Conservation (phyloP, 192 early-diverging fungal species). For the Coemansia sp. region DNA sequence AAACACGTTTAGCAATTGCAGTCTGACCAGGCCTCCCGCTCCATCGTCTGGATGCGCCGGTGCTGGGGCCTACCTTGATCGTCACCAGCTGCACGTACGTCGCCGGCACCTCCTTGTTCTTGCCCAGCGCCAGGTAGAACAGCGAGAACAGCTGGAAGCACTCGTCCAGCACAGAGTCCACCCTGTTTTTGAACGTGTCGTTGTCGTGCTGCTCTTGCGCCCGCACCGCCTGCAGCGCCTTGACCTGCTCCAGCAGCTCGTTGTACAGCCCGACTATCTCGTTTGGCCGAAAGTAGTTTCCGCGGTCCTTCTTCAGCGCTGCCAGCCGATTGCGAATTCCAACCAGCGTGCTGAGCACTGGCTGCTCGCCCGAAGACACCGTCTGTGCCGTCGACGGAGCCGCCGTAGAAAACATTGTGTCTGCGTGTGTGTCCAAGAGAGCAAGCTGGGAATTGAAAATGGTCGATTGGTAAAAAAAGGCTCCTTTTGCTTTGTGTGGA, state of each 20-base stretch:
- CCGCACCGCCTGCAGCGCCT: slow-evolving; percentile 45
- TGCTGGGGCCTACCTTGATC: slow-evolving; percentile 51
- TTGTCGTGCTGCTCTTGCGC: slow-evolving; percentile 50
- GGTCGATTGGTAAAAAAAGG: too few relatives aligned
- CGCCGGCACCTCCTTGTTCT: slow-evolving; percentile 72
- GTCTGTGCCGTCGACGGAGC: slow-evolving; percentile 7
- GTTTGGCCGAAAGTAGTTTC: slow-evolving; percentile 61
- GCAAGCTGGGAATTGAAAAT: neutral
- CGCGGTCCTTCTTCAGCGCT: slow-evolving; percentile 71
- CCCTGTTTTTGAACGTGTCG: slow-evolving; percentile 55
- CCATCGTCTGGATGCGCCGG: neutral
- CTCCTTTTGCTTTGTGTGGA: neutral
- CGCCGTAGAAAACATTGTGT: slow-evolving; percentile 44
- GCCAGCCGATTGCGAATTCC: slow-evolving; percentile 67
- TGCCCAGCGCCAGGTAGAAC: slow-evolving; percentile 73
- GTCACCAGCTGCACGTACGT: slow-evolving; percentile 73
- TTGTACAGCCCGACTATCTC: slow-evolving; percentile 61
- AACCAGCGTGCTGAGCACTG: slow-evolving; percentile 63
- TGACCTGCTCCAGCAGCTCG: slow-evolving; percentile 54
- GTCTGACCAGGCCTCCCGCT: neutral
- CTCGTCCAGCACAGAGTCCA: slow-evolving; percentile 71
- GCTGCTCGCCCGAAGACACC: slow-evolving; percentile 52
- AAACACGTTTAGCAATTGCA: neutral
- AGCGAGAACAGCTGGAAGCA: slow-evolving; percentile 72
- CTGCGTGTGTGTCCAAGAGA: neutral